A percentile compares a stretch with the other conserved stretches of the same genome.
Conservation (phyloP, 2,329 filamentous ascomycete species). For the Sporothrix brasiliensis region DNA sequence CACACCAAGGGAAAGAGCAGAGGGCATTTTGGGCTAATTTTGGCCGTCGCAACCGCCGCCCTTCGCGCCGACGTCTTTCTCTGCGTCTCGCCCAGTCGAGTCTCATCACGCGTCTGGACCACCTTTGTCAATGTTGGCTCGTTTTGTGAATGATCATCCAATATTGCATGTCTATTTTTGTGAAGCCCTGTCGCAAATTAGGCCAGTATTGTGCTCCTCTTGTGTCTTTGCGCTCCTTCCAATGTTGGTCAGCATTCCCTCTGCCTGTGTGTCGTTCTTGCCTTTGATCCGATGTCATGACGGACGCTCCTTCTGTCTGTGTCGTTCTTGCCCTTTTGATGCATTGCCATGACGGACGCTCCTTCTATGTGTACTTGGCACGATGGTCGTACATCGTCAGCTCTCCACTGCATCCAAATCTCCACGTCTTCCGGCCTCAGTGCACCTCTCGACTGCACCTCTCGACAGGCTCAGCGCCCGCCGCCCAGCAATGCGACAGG, state of each 20-base stretch:
- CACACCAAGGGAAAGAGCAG: neutral
- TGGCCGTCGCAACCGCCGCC: slow-evolving; percentile 25
- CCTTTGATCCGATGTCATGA: neutral
- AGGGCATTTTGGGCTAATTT: slow-evolving; percentile 38
- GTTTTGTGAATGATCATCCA: neutral
- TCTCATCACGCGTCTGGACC: slow-evolving; percentile 13
- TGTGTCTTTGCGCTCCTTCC: neutral
- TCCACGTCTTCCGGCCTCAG: slow-evolving; percentile 14
- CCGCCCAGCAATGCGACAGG: neutral
- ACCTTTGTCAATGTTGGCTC: neutral
- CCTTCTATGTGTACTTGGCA: too few species aligned
- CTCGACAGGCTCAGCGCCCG: neutral
- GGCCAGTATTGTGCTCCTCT: neutral
- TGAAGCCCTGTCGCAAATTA: slow-evolving; percentile 21
- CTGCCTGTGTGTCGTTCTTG: neutral
- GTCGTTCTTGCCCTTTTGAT: neutral
- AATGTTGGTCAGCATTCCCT: neutral
- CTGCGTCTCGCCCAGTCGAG: slow-evolving; percentile 1
- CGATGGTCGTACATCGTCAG: neutral
- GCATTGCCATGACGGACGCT: neutral
- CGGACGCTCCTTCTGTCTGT: neutral
- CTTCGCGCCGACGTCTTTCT: neutral
- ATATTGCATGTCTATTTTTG: slow-evolving; percentile 34
- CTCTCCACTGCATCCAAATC: neutral
- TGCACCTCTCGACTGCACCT: too few species aligned